A percentile compares a stretch with the other conserved stretches of the same genome.
These are phyloP conservation scores for Nakaseomyces uthaithaninus DNA, from an alignment of 1,139 yeast genomes.

Conservation along the genomic window DNA sequence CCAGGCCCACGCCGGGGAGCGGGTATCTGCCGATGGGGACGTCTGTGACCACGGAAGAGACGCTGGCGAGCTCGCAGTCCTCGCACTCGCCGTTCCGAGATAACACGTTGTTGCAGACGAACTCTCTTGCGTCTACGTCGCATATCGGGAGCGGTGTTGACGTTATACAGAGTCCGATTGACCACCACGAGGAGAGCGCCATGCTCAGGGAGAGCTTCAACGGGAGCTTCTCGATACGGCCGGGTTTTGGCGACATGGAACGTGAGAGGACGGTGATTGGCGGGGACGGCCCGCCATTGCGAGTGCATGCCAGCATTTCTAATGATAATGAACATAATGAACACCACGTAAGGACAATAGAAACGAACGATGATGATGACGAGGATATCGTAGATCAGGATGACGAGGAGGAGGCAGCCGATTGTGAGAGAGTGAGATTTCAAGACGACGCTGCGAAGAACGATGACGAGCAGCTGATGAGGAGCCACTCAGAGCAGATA, in stretches of 20 bases:
- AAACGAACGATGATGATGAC: slow-evolving; percentile 1
- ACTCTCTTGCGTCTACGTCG: slow-evolving; percentile 3
- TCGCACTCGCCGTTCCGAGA: slow-evolving; percentile 7
- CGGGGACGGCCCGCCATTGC: too few relatives aligned
- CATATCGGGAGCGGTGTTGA: neutral
- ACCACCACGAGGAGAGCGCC: slow-evolving; percentile 4
- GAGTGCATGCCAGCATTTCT: neutral
- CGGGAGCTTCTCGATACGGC: neutral
- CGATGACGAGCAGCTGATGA: slow-evolving; percentile 1
- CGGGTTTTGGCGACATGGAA: neutral
- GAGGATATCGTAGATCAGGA: too few relatives aligned
- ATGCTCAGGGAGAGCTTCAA: slow-evolving; percentile 3
- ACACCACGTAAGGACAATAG: slow-evolving; percentile 3
- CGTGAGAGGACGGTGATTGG: slow-evolving; percentile 2
- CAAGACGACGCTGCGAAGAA: neutral
- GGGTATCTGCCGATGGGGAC: slow-evolving; percentile 8
- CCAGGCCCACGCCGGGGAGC: slow-evolving; percentile 1
- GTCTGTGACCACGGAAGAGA: slow-evolving; percentile 6
- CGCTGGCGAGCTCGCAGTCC: slow-evolving; percentile 5
- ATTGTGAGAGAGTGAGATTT: too few relatives aligned
- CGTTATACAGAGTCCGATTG: slow-evolving; percentile 2
- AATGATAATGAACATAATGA: slow-evolving; percentile 1
- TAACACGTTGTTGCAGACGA: slow-evolving; percentile 4
- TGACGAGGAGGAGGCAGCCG: too few relatives aligned
- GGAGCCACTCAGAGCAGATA: slow-evolving; percentile 4